Percentiles rank a stretch among this genome's conserved stretches.
Evolutionary conservation across 208 protist species (phyloP).

Genomic region (Angomonas deanei): DNA sequence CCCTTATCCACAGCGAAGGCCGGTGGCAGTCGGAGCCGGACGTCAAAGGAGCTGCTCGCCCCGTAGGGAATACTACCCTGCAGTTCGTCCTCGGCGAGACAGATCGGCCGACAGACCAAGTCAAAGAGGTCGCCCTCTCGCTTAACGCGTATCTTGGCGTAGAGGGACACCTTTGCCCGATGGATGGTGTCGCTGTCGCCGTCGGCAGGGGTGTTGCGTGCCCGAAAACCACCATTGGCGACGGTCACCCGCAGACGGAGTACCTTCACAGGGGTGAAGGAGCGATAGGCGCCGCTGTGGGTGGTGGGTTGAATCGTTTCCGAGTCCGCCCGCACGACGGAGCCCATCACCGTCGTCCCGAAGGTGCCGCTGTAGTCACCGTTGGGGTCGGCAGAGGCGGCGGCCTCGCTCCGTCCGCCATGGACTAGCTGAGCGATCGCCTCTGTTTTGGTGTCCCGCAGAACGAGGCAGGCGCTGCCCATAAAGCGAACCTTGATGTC

Average conservation of each 20-base stretch:
- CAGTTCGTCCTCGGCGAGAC: constrained; percentile 1
- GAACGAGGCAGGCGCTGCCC: not conserved
- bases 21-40: constrained; percentile 8
- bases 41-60: constrained; percentile 5
- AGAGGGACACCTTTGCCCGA: constrained; percentile 6
- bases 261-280: not conserved
- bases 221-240: constrained; percentile 7
- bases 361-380: not conserved
- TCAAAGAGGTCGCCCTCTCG: not conserved
- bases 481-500: not conserved
- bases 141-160: constrained; percentile 7
- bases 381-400: too few species aligned
- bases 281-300: not conserved
- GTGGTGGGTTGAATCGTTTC: too few species aligned
- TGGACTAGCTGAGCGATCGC: not conserved
- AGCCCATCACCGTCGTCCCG: constrained; percentile 2
- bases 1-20: too few species aligned
- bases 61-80: constrained; percentile 8
- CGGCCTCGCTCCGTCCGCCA: not conserved
- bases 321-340: constrained; percentile 4
- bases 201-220: not conserved
- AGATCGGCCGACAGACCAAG: constrained; percentile 1
- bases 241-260: constrained; percentile 14
- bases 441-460: not conserved
- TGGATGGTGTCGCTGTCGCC: constrained; percentile 1